Conservation (phyloP, 192 early-diverging fungal genomes). For the Diversispora eburnea region DNA sequence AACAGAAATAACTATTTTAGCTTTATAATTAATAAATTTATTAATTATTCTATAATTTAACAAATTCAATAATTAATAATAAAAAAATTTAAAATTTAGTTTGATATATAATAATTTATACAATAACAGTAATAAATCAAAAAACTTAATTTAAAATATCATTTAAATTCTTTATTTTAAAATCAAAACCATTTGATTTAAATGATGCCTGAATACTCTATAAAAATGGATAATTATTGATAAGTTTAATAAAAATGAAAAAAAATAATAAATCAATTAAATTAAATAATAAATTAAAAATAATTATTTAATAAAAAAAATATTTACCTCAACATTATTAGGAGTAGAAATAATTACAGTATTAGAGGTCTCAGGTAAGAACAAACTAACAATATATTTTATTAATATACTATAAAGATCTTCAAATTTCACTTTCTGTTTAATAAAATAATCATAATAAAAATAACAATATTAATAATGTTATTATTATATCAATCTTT, state of each 20-base stretch:
- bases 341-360: slow-evolving; percentile 50
- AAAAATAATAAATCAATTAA: too few relatives aligned
- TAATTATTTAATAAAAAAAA: not conserved
- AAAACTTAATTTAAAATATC: not conserved
- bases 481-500: not conserved
- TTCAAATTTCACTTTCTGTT: slow-evolving; percentile 41
- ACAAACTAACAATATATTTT: slow-evolving; percentile 51
- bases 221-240: too few relatives aligned
- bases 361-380: slow-evolving; percentile 45
- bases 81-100: too few relatives aligned
- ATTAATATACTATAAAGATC: slow-evolving; percentile 46
- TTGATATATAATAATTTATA: not conserved
- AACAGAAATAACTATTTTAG: too few relatives aligned
- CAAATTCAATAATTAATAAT: too few relatives aligned
- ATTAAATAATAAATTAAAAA: too few relatives aligned
- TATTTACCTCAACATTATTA: slow-evolving; percentile 41
- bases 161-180: not conserved
- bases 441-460: not conserved
- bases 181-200: too few relatives aligned
- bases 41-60: too few relatives aligned
- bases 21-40: too few relatives aligned
- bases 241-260: too few relatives aligned
- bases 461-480: not conserved
- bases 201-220: too few relatives aligned
- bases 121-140: not conserved